A percentile compares a stretch with the other conserved stretches of the same genome.
These are phyloP conservation scores for Candida corydali DNA, from an alignment of 805 yeast genomes.

Conservation along the genomic window DNA sequence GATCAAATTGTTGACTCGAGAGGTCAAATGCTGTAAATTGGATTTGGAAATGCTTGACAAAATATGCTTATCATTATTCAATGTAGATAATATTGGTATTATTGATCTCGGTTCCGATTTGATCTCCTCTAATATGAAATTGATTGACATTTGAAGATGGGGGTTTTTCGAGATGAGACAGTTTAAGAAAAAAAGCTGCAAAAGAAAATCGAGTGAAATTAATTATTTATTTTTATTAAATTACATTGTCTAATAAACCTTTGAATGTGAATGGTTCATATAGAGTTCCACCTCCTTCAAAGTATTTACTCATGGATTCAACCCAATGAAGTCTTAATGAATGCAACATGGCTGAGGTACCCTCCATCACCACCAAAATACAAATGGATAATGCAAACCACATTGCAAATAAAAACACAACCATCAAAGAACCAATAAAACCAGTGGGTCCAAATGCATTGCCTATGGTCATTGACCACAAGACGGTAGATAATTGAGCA, in stretches of 20 bases:
- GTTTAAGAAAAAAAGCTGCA: constrained; percentile 1
- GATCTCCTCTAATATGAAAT: constrained; percentile 22
- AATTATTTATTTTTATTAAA: constrained; percentile 3
- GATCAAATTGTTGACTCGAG: constrained; percentile 31
- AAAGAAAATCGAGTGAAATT: not conserved
- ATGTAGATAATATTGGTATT: constrained; percentile 28
- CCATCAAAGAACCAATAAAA: constrained; percentile 61
- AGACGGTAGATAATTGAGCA: constrained; percentile 89
- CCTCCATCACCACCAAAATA: constrained; percentile 94
- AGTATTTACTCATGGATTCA: constrained; percentile 97
- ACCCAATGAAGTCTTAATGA: constrained; percentile 99
- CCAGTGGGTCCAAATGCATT: constrained; percentile 71
- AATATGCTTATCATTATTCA: constrained; percentile 24
- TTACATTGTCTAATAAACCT: constrained; percentile 23
- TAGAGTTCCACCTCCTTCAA: constrained; percentile 92
- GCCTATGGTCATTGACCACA: constrained; percentile 93
- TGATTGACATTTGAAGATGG: constrained; percentile 13
- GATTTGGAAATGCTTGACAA: constrained; percentile 43
- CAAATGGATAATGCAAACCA: constrained; percentile 93
- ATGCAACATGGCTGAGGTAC: constrained; percentile 98
- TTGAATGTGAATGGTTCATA: constrained; percentile 83
- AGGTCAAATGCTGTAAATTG: constrained; percentile 48
- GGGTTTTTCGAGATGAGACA: constrained; percentile 10
- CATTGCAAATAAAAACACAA: constrained; percentile 82
- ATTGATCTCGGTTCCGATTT: constrained; percentile 22